These are phyloP conservation scores for Stentor coeruleus DNA, from an alignment of 73 alveolate genomes.

Conservation along the genomic window DNA sequence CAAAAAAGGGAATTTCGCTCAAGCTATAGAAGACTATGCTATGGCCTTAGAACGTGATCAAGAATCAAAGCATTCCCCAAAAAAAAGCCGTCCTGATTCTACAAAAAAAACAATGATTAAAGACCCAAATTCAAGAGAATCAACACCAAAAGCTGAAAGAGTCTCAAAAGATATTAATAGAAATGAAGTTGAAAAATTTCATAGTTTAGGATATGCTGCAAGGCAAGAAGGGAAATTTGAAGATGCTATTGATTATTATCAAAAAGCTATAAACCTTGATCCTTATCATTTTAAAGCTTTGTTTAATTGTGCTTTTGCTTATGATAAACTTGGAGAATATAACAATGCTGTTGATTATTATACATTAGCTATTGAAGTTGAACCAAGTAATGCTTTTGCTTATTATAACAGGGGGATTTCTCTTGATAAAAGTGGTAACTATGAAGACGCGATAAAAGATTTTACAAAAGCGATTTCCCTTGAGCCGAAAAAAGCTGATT, in stretches of 20 bases:
- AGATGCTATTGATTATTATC: slow-evolving; percentile 82
- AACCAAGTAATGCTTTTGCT: slow-evolving; percentile 82
- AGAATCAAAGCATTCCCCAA: too few relatives aligned
- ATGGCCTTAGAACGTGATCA: slow-evolving; percentile 93
- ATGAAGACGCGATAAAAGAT: slow-evolving; percentile 46
- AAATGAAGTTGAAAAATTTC: too few relatives aligned
- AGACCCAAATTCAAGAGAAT: too few relatives aligned
- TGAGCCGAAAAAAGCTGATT: slow-evolving; percentile 50
- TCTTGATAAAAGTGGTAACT: neutral
- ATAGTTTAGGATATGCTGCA: slow-evolving; percentile 95
- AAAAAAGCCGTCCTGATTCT: too few relatives aligned
- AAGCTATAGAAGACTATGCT: slow-evolving; percentile 94
- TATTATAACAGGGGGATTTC: neutral
- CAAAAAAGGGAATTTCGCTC: slow-evolving; percentile 83
- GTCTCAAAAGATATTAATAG: too few relatives aligned
- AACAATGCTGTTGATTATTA: slow-evolving; percentile 91
- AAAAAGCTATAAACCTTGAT: slow-evolving; percentile 83
- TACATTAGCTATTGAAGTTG: slow-evolving; percentile 81
- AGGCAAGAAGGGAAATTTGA: slow-evolving; percentile 91
- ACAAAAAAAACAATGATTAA: too few relatives aligned
- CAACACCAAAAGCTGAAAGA: too few relatives aligned
- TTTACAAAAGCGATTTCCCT: slow-evolving; percentile 43
- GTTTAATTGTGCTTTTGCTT: slow-evolving; percentile 89
- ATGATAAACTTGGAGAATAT: slow-evolving; percentile 88
- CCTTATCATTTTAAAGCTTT: slow-evolving; percentile 89